These are phyloP conservation scores for Bassia scoparia DNA, from an alignment of 148 eudicot species.

Conservation along the genomic window DNA sequence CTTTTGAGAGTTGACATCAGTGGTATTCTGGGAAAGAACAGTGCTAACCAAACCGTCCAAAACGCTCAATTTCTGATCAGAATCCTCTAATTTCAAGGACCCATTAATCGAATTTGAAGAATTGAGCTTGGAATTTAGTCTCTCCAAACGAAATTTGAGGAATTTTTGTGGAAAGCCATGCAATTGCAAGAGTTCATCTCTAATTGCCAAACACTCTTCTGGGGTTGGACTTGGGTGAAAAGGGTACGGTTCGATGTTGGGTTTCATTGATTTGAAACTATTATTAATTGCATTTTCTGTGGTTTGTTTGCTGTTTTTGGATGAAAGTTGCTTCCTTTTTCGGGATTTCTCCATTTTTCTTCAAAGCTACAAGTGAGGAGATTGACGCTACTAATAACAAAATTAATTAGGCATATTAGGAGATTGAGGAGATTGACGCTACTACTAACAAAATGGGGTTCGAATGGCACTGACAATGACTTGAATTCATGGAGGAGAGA, in stretches of 20 bases:
- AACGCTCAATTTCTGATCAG: conserved; percentile 46
- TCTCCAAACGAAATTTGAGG: conserved; percentile 51
- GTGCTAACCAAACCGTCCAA: conserved; percentile 70
- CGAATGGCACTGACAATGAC: no score
- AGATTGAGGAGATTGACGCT: no score
- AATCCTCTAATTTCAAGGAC: conserved; percentile 24
- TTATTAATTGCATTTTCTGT: conserved; percentile 16
- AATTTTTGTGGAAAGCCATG: conserved; percentile 81
- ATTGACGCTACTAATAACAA: no score
- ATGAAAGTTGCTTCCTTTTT: conserved; percentile 43
- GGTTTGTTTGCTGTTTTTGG: conserved; percentile 5
- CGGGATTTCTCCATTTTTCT: conserved; percentile 35
- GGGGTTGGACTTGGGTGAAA: conserved; percentile 51
- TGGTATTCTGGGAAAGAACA: conserved; percentile 73
- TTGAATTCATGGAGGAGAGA: no score
- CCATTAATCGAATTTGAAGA: conserved; percentile 22
- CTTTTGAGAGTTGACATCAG: conserved; percentile 67
- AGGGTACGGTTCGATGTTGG: conserved; percentile 48
- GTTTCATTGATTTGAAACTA: conserved; percentile 12
- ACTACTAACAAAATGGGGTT: no score
- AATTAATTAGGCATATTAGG: no score
- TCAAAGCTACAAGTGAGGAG: no score
- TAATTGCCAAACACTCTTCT: conserved; percentile 57
- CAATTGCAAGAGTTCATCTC: conserved; percentile 53
- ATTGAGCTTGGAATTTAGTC: conserved; percentile 23